Percentiles rank a stretch among this genome's conserved stretches.
phyloP scores from a whole-genome alignment of 495 filamentous ascomycete genomes.

The Tuber microsphaerosporum region DNA sequence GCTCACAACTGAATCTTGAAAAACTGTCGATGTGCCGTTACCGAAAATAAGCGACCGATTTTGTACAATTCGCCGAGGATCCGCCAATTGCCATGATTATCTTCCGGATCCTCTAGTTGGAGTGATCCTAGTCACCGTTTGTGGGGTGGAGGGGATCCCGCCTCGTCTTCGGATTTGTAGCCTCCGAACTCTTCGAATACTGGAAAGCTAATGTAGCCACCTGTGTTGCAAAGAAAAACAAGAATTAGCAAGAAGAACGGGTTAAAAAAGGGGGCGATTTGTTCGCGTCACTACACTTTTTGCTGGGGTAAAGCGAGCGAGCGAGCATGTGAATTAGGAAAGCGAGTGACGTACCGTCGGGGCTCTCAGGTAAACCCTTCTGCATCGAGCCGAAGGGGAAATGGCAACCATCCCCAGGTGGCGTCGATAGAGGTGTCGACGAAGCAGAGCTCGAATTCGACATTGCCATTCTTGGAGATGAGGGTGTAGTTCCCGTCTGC shows the following conservation, averaged over 20 bases:
- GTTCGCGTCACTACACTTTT: background rate
- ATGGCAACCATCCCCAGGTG: constrained; percentile 38
- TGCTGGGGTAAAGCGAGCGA: constrained; percentile 6
- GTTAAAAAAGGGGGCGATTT: background rate
- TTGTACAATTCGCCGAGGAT: constrained; percentile 24
- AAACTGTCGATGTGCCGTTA: constrained; percentile 11
- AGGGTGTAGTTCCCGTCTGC: constrained; percentile 33
- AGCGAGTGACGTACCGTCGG: constrained; percentile 35
- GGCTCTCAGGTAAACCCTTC: constrained; percentile 39
- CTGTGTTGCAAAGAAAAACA: constrained; percentile 26
- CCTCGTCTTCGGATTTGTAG: constrained; percentile 40
- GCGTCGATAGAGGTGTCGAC: constrained; percentile 38
- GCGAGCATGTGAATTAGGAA: background rate
- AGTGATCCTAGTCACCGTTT: constrained; percentile 33
- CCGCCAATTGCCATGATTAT: constrained; percentile 25
- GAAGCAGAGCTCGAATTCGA: constrained; percentile 35
- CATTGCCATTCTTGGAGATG: constrained; percentile 32
- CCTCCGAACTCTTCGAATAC: constrained; percentile 45
- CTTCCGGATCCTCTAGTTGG: constrained; percentile 24
- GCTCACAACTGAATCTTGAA: constrained; percentile 15
- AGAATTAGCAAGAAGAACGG: constrained; percentile 17
- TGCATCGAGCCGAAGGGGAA: constrained; percentile 35
- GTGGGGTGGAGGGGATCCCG: constrained; percentile 21
- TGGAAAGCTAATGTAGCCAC: constrained; percentile 49
- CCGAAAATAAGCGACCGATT: constrained; percentile 22